Evolutionary conservation across 2,329 filamentous ascomycete genomes (phyloP).

Genomic region (Raffaelea albimanens): DNA sequence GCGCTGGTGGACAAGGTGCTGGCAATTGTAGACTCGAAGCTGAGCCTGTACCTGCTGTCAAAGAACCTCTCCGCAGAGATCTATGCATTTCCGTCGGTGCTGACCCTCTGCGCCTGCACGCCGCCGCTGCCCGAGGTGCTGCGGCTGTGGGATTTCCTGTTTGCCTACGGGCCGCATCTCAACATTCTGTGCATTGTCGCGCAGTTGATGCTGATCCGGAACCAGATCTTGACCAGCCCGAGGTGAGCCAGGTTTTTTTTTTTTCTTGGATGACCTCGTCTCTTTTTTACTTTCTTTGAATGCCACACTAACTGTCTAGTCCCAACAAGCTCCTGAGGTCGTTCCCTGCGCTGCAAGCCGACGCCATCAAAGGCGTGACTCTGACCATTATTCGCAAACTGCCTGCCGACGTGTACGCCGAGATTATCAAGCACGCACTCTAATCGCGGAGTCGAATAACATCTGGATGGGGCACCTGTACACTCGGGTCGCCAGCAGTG

Average conservation of each 20-base stretch:
- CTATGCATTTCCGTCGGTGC: conserved; percentile 90
- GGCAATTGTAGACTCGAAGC: conserved; percentile 80
- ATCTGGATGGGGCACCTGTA: too few relatives aligned
- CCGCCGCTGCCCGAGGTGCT: conserved; percentile 90
- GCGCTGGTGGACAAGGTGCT: conserved; percentile 87
- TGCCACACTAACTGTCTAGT: conserved; percentile 35
- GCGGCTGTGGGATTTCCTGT: conserved; percentile 91
- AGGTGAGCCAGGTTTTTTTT: conserved; percentile 47
- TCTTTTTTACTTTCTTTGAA: neutral
- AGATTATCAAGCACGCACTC: conserved; percentile 80
- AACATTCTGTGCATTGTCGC: conserved; percentile 96
- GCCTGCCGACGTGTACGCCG: conserved; percentile 79
- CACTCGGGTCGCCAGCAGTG: too few relatives aligned
- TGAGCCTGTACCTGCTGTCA: conserved; percentile 72
- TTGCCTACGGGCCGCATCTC: conserved; percentile 88
- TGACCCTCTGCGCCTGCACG: conserved; percentile 92
- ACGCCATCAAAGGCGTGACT: conserved; percentile 75
- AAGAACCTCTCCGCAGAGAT: conserved; percentile 89
- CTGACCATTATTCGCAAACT: conserved; percentile 84
- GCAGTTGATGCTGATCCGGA: conserved; percentile 80
- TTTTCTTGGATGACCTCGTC: neutral
- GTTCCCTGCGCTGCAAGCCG: conserved; percentile 74
- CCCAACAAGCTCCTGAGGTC: conserved; percentile 88
- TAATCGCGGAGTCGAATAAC: conserved; percentile 31
- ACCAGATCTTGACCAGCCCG: conserved; percentile 71